phyloP scores from a whole-genome alignment of 1,284 basidiomycete genomes.

The Filobasidium uniguttulatum region DNA sequence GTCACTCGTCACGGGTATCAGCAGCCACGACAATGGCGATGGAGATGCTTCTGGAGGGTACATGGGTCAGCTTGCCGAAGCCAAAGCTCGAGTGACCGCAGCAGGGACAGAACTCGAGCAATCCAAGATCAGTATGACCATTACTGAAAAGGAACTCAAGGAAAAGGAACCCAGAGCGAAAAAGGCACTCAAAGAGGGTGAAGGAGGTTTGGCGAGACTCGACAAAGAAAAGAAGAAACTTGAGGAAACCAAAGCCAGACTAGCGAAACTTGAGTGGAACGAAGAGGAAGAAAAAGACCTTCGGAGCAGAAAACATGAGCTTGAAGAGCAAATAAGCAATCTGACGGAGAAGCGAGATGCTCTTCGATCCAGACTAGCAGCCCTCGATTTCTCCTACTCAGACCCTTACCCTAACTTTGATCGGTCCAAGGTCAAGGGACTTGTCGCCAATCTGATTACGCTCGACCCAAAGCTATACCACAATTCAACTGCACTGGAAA shows the following conservation, averaged over 20 bases:
- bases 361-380: constrained; percentile 54
- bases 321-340: constrained; percentile 47
- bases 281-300: constrained; percentile 56
- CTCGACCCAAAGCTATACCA: constrained; percentile 57
- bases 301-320: constrained; percentile 47
- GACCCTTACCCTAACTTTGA: constrained; percentile 73
- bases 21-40: constrained; percentile 43
- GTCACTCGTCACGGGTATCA: constrained; percentile 82
- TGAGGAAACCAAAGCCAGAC: constrained; percentile 44
- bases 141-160: constrained; percentile 69
- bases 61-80: constrained; percentile 90
- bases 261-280: constrained; percentile 63
- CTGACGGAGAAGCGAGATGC: constrained; percentile 61
- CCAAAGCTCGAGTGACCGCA: constrained; percentile 59
- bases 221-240: constrained; percentile 50
- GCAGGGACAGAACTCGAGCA: constrained; percentile 78
- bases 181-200: constrained; percentile 69
- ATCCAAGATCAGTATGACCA: constrained; percentile 58
- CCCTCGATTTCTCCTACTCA: constrained; percentile 72
- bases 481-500: constrained; percentile 81
- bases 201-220: constrained; percentile 55
- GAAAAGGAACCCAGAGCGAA: constrained; percentile 66
- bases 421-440: constrained; percentile 72
- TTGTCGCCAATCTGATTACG: constrained; percentile 73
- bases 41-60: constrained; percentile 63